Base-by-base conservation (phyloP, 495 filamentous ascomycete species). In the Opeltia flavorubescens region DNA sequence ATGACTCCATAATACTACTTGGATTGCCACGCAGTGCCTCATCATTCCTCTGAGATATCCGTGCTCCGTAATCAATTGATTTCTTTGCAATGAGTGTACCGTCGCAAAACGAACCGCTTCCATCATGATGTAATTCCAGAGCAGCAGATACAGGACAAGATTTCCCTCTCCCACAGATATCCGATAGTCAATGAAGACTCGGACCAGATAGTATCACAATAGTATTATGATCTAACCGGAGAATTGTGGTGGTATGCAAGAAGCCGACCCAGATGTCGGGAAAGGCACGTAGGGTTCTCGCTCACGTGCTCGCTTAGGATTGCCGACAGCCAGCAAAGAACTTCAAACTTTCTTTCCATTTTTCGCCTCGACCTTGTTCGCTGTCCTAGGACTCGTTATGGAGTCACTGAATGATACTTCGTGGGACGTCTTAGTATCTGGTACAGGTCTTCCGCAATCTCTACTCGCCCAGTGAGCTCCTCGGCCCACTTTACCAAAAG, bases 91-190 rank as follows among this genome's bases (percentile, higher is more conserved):
- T 20, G 43, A 40, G 8, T 50, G 30, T 53, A 26, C 50, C 51
- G 41, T 55, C 52, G 50, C 52, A 55, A 68, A 71, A 73, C 84
- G 84, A 89, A 77, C 84, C 77, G 76, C 83, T 75, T 73, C 76
- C 72, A 74, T 87, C 84, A 88, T 61, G 68, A 74, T 71, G n/a
- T n/a, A 57, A 67, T 74, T 78, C 84, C 73, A 86, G 79, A 85
- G 86, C 80, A 88, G 86, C 76, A 94, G 86, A 94, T 94, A 94
- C 86, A 81, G 84, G 82, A 79, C 76, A 82, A 78, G 58, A 15
- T 27, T 21, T 66, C 54, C 63, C 40, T 89, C 82, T 89, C 56
- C 76, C 84, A 78, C 72, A 76, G 70, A 72, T 68, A 69, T 46
- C 57, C 55, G 62, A 68, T 68, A 54, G 63, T 76, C 84, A 89